Base-by-base conservation (phyloP, 805 yeast genomes). In the Starmerella powellii region DNA sequence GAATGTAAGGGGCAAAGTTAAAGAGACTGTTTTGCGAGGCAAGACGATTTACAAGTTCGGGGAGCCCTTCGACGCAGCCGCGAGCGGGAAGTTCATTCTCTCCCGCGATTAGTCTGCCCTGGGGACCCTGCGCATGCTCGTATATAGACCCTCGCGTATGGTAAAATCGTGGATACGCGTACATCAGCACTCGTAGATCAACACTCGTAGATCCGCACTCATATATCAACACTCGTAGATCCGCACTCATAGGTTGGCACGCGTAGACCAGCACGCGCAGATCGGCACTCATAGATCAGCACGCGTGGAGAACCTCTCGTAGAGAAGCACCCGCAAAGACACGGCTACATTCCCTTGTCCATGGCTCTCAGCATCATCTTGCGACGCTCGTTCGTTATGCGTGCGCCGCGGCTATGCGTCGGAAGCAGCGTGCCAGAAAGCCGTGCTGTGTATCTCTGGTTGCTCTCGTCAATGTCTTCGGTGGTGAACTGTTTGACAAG, bases 11-110 rank as follows among this genome's bases (percentile, higher is more conserved):
- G 96, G 97, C 19, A 68, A 76, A 45, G 93, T 87, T 6, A 64
- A 77, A 38, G 87, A 80, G 60, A 85, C 96, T 0, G 65, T 82
- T 36, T 68, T 88, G 13, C 69, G 95, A 50, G 96, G 96, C 3
- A 64, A 70, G 32, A 65, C 76, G 0, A 79, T 82, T 13, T 88
- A 71, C 60, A 73, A 30, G 21, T 50, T 44, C 26, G 55, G 48
- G 31, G 38, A 52, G 35, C 42, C 41, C 8, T 53, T 51, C 41
- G 44, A 30, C 13, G 8, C 12, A 19, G 27, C 29, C 5, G 42
- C 56, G 8, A 12, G 8, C 2, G 56, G 56, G 8, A 17, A 44
- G 32, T 52, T 53, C 35, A n/a, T 53, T 11, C 39, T 51, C 13
- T 31, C 34, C 4, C 24, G 56, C 2, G 46, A 45, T 30, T 20